Percentiles rank a stretch among this genome's conserved stretches.
phyloP scores from a whole-genome alignment of 163 green algal species.

The Coccomyxa subellipsoidea region DNA sequence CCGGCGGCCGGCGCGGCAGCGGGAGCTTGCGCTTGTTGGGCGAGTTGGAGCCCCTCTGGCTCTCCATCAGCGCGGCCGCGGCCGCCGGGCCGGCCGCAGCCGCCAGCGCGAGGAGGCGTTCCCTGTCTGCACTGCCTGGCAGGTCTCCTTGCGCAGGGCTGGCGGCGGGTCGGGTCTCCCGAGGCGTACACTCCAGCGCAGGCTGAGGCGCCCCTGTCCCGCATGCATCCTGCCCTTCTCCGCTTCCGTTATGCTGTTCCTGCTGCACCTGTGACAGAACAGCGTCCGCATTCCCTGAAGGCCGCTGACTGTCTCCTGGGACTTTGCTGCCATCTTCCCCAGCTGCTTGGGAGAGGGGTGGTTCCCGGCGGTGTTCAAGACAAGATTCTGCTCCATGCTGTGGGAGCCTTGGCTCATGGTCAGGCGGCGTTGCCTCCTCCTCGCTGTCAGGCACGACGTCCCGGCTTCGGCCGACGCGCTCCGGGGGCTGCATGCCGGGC shows the following conservation, averaged over 20 bases:
- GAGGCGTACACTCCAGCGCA: too few species aligned
- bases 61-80: not conserved
- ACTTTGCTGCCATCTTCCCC: not conserved
- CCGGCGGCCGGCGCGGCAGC: too few species aligned
- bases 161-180: too few species aligned
- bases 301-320: too few species aligned
- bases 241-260: too few species aligned
- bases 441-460: not conserved
- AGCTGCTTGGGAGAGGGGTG: not conserved
- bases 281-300: too few species aligned
- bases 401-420: not conserved
- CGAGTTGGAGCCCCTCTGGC: constrained; percentile 9
- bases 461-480: not conserved
- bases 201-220: not conserved
- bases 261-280: too few species aligned
- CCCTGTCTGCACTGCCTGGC: not conserved
- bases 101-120: not conserved
- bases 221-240: too few species aligned
- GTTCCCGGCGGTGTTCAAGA: not conserved
- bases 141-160: not conserved
- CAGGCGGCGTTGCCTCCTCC: not conserved
- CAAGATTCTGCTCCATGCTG: too few species aligned
- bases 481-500: not conserved
- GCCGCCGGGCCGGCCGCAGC: not conserved
- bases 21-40: constrained; percentile 1